phyloP scores from a whole-genome alignment of 169 alveolate species.

The Plasmodium malariae region DNA sequence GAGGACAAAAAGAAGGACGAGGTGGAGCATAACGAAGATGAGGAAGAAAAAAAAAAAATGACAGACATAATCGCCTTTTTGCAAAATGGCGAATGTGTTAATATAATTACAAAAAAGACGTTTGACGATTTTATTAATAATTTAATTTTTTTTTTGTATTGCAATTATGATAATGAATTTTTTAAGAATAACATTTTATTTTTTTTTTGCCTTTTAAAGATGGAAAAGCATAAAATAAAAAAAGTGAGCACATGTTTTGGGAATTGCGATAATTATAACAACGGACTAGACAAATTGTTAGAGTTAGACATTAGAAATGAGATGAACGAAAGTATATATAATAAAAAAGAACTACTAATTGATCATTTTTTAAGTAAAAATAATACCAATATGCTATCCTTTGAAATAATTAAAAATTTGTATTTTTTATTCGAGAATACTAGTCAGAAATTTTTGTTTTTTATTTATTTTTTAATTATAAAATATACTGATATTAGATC shows the following conservation, averaged over 20 bases:
- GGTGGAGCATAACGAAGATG: no score
- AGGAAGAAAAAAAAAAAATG: constrained; percentile 6
- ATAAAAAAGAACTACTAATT: constrained; percentile 25
- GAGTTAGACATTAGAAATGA: constrained; percentile 3
- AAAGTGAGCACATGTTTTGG: background rate
- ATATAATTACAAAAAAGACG: constrained; percentile 25
- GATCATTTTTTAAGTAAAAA: constrained; percentile 29
- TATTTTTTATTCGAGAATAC: constrained; percentile 33
- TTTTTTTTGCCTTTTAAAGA: constrained; percentile 16
- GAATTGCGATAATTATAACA: background rate
- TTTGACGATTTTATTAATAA: constrained; percentile 36
- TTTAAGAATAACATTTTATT: constrained; percentile 36
- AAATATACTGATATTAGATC: constrained; percentile 1
- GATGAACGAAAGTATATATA: constrained; percentile 7
- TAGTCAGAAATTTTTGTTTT: constrained; percentile 13
- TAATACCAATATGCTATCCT: constrained; percentile 21
- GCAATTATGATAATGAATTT: constrained; percentile 1
- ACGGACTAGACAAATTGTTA: background rate
- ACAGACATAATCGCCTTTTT: constrained; percentile 20
- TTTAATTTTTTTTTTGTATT: constrained; percentile 19
- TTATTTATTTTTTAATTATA: constrained; percentile 50
- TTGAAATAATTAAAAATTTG: constrained; percentile 37
- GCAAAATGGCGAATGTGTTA: constrained; percentile 28
- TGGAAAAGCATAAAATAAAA: background rate
- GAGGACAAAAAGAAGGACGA: no score